phyloP scores from a whole-genome alignment of 345 rosid genomes.

The Eucalyptus decipiens region DNA sequence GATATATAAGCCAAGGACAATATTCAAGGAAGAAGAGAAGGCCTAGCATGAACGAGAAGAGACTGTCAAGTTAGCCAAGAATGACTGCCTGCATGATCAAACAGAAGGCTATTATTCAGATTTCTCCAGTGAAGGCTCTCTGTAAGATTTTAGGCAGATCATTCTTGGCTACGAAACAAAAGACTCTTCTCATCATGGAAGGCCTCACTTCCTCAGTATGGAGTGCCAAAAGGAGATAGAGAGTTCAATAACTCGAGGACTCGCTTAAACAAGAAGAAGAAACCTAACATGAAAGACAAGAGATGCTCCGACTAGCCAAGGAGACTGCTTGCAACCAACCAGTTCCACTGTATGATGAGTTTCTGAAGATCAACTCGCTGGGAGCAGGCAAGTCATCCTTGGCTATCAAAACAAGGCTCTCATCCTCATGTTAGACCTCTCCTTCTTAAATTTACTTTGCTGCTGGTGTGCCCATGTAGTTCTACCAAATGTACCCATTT shows the following conservation, averaged over 20 bases:
- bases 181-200: constrained; percentile 5
- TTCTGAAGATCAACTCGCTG: neutral
- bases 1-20: neutral
- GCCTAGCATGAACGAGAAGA: neutral
- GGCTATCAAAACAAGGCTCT: constrained; percentile 25
- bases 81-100: neutral
- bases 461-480: neutral
- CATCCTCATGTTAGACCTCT: constrained; percentile 28
- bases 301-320: constrained; percentile 20
- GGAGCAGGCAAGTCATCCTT: constrained; percentile 51
- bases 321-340: constrained; percentile 15
- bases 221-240: neutral
- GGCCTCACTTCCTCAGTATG: constrained; percentile 3
- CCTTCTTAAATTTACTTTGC: neutral
- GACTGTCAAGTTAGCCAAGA: neutral
- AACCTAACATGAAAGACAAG: constrained; percentile 17
- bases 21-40: neutral
- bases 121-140: neutral
- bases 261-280: neutral
- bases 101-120: neutral
- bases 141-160: neutral
- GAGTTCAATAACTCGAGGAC: neutral
- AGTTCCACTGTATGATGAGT: neutral
- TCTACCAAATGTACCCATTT: neutral
- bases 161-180: neutral